These are phyloP conservation scores for Colletotrichum zoysiae DNA, from an alignment of 2,329 filamentous ascomycete genomes.

Conservation along the genomic window DNA sequence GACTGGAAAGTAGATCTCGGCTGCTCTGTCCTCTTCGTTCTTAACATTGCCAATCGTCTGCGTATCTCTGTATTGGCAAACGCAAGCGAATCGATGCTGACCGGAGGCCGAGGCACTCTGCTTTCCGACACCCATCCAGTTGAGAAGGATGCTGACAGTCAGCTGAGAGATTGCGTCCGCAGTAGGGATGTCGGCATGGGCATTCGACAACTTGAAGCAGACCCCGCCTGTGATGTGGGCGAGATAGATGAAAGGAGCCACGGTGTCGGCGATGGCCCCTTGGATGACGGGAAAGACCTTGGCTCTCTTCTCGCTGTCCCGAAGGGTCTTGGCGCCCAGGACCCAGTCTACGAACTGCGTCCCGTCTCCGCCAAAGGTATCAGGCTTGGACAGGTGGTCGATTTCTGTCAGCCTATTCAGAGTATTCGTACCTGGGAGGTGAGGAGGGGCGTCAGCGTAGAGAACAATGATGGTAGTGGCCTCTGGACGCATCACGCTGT, in stretches of 20 bases:
- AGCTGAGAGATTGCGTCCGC: conserved; percentile 53
- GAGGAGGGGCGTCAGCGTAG: conserved; percentile 63
- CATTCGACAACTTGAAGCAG: conserved; percentile 51
- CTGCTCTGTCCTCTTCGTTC: conserved; percentile 19
- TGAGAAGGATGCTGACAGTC: conserved; percentile 56
- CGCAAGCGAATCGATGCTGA: conserved; percentile 6
- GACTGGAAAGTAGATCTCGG: conserved; percentile 20
- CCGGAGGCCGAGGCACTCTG: conserved; percentile 30
- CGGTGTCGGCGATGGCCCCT: conserved; percentile 40
- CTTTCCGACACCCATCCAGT: conserved; percentile 58
- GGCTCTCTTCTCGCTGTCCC: conserved; percentile 52
- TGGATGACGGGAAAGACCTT: conserved; percentile 59
- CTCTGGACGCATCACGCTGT: conserved; percentile 60
- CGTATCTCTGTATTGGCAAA: conserved; percentile 8
- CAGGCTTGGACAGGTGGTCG: conserved; percentile 10
- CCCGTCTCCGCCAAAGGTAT: conserved; percentile 50
- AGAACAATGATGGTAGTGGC: conserved; percentile 63
- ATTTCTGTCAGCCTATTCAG: conserved; percentile 25
- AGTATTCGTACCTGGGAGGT: conserved; percentile 48
- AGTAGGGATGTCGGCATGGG: conserved; percentile 40
- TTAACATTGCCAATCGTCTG: neutral
- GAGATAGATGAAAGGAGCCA: conserved; percentile 56
- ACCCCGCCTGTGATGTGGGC: conserved; percentile 57
- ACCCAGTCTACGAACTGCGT: conserved; percentile 60
- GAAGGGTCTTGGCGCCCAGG: conserved; percentile 51